A percentile compares a stretch with the other conserved stretches of the same genome.
Evolutionary conservation across 768 basidiomycete genomes (phyloP).

Genomic region (Agrocybe praecox): DNA sequence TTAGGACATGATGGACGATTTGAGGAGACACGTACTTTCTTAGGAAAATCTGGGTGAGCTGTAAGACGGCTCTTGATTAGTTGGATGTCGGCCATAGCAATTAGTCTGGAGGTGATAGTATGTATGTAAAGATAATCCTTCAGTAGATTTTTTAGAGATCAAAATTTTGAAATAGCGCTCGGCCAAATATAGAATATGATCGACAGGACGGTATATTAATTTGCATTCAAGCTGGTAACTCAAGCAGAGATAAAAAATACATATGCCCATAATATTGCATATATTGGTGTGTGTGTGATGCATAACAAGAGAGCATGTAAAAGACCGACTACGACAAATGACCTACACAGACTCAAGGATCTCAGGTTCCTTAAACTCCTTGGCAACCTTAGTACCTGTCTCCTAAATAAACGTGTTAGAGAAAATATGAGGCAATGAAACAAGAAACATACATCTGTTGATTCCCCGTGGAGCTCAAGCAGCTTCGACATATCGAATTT

Average conservation of each 20-base stretch:
- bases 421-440: conserved; percentile 12
- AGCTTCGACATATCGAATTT: conserved; percentile 96
- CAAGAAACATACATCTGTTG: conserved; percentile 75
- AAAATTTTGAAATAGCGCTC: background rate
- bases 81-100: conserved; percentile 73
- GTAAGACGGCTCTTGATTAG: conserved; percentile 64
- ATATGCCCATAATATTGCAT: conserved; percentile 6
- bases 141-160: background rate
- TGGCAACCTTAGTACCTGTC: conserved; percentile 90
- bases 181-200: background rate
- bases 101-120: conserved; percentile 11
- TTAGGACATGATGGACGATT: background rate
- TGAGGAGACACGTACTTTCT: conserved; percentile 60
- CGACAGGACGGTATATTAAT: background rate
- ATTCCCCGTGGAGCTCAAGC: conserved; percentile 95
- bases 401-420: conserved; percentile 53
- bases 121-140: background rate
- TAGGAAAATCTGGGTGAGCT: conserved; percentile 80
- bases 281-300: conserved; percentile 15
- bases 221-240: background rate
- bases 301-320: conserved; percentile 27
- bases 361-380: conserved; percentile 99
- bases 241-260: background rate
- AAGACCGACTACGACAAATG: conserved; percentile 36
- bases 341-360: conserved; percentile 88